Conservation (phyloP, 768 basidiomycete species). For the Mycena galericulata region DNA sequence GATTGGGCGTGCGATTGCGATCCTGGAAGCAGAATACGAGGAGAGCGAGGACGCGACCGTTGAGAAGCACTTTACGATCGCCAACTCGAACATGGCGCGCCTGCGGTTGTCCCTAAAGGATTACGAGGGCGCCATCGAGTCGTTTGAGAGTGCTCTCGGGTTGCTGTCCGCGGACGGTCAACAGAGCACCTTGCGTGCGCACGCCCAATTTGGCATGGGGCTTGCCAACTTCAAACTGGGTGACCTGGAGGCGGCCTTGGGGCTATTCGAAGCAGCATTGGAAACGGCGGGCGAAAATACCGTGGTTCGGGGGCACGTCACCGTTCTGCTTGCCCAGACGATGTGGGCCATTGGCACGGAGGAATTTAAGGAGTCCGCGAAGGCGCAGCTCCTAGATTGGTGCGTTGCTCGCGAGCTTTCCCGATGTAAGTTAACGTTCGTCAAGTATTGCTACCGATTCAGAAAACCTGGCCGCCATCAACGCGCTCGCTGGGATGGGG, state of each 20-base stretch:
- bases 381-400: slow-evolving; percentile 86
- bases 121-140: slow-evolving; percentile 70
- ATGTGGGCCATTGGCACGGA: slow-evolving; percentile 86
- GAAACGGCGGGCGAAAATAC: slow-evolving; percentile 62
- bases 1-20: slow-evolving; percentile 69
- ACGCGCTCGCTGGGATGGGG: slow-evolving; percentile 90
- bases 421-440: not conserved
- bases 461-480: slow-evolving; percentile 85
- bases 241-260: slow-evolving; percentile 72
- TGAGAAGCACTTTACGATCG: slow-evolving; percentile 84
- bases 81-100: slow-evolving; percentile 86
- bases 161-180: slow-evolving; percentile 67
- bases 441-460: slow-evolving; percentile 76
- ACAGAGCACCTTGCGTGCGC: slow-evolving; percentile 63
- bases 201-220: slow-evolving; percentile 78
- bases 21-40: slow-evolving; percentile 92
- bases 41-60: slow-evolving; percentile 82
- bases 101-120: slow-evolving; percentile 72
- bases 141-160: slow-evolving; percentile 79
- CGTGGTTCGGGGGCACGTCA: slow-evolving; percentile 72
- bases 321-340: slow-evolving; percentile 84
- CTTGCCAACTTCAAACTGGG: slow-evolving; percentile 76
- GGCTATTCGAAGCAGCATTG: slow-evolving; percentile 75
- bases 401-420: slow-evolving; percentile 48
- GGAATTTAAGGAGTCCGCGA: slow-evolving; percentile 82